Conservation (phyloP, 345 rosid genomes). For the Capsella bursapastoris region DNA sequence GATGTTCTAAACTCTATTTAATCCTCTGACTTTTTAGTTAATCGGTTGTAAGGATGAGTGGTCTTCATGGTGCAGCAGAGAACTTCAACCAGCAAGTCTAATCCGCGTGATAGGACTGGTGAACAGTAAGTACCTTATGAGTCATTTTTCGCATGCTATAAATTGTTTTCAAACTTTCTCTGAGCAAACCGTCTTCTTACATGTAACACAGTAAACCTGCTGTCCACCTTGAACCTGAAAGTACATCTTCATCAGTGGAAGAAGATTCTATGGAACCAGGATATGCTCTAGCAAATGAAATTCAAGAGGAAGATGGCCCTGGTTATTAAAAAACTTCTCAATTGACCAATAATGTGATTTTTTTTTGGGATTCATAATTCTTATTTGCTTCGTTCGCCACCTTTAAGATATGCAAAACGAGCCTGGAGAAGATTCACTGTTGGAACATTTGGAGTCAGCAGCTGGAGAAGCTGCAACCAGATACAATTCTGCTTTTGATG, state of each 20-base stretch:
- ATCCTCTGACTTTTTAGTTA: neutral
- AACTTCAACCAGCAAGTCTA: constrained; percentile 19
- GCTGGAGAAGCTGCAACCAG: constrained; percentile 6
- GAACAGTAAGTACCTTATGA: constrained; percentile 28
- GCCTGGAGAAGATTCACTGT: constrained; percentile 14
- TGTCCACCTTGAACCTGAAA: constrained; percentile 3
- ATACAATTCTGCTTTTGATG: constrained; percentile 34
- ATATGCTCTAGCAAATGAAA: constrained; percentile 25
- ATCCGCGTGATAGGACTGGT: constrained; percentile 4
- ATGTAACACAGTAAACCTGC: constrained; percentile 22
- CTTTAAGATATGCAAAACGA: constrained; percentile 31
- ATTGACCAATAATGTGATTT: neutral
- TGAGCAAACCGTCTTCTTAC: constrained; percentile 15
- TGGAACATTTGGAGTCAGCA: constrained; percentile 10
- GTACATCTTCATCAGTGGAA: constrained; percentile 1
- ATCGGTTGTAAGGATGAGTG: constrained; percentile 13
- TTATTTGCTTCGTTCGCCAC: constrained; percentile 14
- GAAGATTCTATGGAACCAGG: constrained; percentile 24
- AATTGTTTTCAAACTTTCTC: neutral
- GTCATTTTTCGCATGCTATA: neutral
- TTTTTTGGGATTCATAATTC: constrained; percentile 10
- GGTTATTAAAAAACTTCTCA: constrained; percentile 17
- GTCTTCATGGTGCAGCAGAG: constrained; percentile 27
- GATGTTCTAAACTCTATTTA: constrained; percentile 10
- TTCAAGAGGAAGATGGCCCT: constrained; percentile 9